Evolutionary conservation across 1,139 yeast species (phyloP).

Genomic region (Meyerozyma athensensis): DNA sequence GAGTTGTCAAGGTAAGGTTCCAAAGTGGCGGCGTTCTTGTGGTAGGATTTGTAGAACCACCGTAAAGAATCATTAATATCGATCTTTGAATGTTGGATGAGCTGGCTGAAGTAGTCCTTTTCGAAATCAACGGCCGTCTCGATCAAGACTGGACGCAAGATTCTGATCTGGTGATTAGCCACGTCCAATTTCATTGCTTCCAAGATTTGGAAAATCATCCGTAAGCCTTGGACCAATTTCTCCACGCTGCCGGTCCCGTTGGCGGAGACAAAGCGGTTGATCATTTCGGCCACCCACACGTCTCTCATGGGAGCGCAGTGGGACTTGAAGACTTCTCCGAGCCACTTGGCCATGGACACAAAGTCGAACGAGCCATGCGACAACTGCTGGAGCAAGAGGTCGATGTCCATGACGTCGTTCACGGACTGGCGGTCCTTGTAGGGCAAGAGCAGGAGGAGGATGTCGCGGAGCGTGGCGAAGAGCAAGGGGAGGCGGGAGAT

Average conservation of each 20-base stretch:
- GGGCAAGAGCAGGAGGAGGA: constrained; percentile 71
- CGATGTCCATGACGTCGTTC: constrained; percentile 72
- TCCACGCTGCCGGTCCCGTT: constrained; percentile 48
- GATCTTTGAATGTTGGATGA: constrained; percentile 62
- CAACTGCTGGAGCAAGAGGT: constrained; percentile 71
- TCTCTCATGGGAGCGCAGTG: constrained; percentile 98
- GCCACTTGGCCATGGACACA: constrained; percentile 64
- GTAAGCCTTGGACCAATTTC: constrained; percentile 68
- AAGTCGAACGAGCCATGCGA: constrained; percentile 66
- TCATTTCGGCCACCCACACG: constrained; percentile 84
- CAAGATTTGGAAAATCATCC: constrained; percentile 74
- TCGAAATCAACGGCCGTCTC: constrained; percentile 93
- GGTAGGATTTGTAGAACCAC: constrained; percentile 58
- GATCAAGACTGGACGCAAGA: constrained; percentile 75
- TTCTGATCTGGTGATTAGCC: constrained; percentile 89
- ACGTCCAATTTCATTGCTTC: constrained; percentile 97
- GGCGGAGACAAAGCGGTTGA: constrained; percentile 60
- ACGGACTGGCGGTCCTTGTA: constrained; percentile 69
- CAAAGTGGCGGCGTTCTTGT: constrained; percentile 12
- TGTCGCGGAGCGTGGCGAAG: constrained; percentile 74
- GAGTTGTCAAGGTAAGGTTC: constrained; percentile 5
- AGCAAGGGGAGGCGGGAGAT: constrained; percentile 59
- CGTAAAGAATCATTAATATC: constrained; percentile 60
- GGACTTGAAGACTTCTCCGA: constrained; percentile 64
- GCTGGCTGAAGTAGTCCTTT: constrained; percentile 75